Base-by-base conservation (phyloP, 2,329 filamentous ascomycete species). In the Escovopsis sp. region DNA sequence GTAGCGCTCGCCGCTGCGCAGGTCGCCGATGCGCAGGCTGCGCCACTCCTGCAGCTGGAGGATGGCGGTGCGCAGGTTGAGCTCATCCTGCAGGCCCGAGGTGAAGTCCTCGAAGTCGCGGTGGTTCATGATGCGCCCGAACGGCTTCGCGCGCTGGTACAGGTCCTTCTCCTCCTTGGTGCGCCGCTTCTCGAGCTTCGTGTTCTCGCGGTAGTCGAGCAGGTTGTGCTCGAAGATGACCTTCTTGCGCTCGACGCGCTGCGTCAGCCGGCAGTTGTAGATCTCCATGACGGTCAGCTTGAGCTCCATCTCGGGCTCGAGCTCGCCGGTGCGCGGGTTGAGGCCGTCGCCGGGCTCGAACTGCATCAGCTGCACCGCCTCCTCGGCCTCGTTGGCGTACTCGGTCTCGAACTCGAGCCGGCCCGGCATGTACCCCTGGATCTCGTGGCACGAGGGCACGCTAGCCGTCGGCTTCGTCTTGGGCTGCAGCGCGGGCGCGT, bases 251-350 rank as follows among this genome's bases (percentile, higher is more conserved):
- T 96, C 88, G 6, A 88, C 88, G 45, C 90, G 77, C 38, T 87
- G 81, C 3, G 87, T 94, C 14, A 98, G 63, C 4, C 87, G 76
- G 39, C 81, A 79, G 52, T 98, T 98, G 65, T 98, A 98, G 34
- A 98, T 93, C 45, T 94, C 86, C 76, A 98, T 94, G 15, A 98
- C 86, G 0, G 86, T 94, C 61, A 96, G 76, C 66, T 98, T 98
- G 31, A 98, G 70, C 44, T 94, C 87, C 70, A 94, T 93, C 56
- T 98, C 90, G 1, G 90, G 86, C 48, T 98, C 90, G 39, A 92
- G 66, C 51, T 92, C 79, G 41, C 83, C 81, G 0, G 86, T 94
- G 3, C 69, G 63, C 1, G 81, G 77, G 50, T 94, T 93, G 45
- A 93, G 68, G 38, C 90, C 90, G 58, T 94, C 88, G 18, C 90